Evolutionary conservation across 371 early-diverging fungal species (phyloP), one percentile per base, ranked within the genome.

Genomic region (Caulochytrium protostelioides): DNA sequence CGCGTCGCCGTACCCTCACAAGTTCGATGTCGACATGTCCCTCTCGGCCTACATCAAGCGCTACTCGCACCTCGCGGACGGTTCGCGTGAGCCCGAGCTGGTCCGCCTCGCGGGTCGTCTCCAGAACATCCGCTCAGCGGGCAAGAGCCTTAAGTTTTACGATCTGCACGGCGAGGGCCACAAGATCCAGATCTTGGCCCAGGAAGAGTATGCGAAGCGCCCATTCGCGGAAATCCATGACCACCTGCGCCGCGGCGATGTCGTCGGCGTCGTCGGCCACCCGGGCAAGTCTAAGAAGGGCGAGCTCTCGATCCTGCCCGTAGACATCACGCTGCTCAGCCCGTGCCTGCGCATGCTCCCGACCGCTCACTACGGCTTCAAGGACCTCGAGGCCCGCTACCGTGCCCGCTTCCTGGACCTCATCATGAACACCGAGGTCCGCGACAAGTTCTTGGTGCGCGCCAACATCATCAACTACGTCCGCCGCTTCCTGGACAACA

Each of bases 391-490:
- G 56, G 99, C 79, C 7, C 76, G 95, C 35, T 99, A 91, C 68
- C 83, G 99, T 47, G 84, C 90, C 65, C 83, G 99, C 50, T 97
- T 95, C 58, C 64, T 99, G 36, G 99, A 99, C 64, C 69, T 99
- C 52, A 83, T 98, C 61, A 90, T 98, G 82, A 99, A 98, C 72
- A 71, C 68, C 62, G 56, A 73, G 42, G 91, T 89, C 22, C 81
- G 84, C 44, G 75, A 90, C 54, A 86, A 85, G 65, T 95, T 99
- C 53, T 60, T 81, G 36, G 70, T 70, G 21, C 76, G 98, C 33
- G 63, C 85, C 50, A 81, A 81, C 54, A 79, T 97, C 50, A 81
- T 98, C 53, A 74, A 82, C 53, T 90, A 85, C 53, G 61, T 98
- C 28, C 83, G 98, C 45, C 64, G 73, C 27, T 99, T 82, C 73